These are phyloP conservation scores for Catunica adiposa DNA, from an alignment of 2,329 filamentous ascomycete species.

Conservation along the genomic window DNA sequence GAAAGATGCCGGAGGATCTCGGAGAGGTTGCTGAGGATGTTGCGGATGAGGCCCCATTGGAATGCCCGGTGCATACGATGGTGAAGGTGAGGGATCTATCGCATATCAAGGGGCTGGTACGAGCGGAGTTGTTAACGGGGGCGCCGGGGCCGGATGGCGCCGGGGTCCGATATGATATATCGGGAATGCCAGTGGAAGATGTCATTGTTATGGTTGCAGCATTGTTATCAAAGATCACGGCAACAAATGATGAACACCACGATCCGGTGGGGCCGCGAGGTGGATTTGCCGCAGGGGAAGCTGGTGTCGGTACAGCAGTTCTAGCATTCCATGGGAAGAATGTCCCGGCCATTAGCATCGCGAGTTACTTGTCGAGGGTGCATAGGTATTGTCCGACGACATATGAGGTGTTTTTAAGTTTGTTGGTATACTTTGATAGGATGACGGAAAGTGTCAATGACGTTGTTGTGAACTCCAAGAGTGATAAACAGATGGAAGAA, in stretches of 20 bases:
- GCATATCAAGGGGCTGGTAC: constrained; percentile 79
- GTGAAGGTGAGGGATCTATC: constrained; percentile 49
- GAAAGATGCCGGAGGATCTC: too few relatives aligned
- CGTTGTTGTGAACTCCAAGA: constrained; percentile 25
- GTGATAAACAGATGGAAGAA: constrained; percentile 28
- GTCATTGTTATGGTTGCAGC: constrained; percentile 99
- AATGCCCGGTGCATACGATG: too few relatives aligned
- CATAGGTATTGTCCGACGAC: constrained; percentile 98
- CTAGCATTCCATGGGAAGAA: constrained; percentile 97
- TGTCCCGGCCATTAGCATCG: constrained; percentile 87
- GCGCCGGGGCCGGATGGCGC: constrained; percentile 12
- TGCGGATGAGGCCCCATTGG: too few relatives aligned
- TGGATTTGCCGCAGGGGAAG: not conserved
- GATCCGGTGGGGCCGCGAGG: constrained; percentile 44
- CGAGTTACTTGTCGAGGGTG: constrained; percentile 88
- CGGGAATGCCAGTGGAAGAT: constrained; percentile 89
- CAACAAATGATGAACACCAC: constrained; percentile 88
- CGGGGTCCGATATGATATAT: constrained; percentile 67
- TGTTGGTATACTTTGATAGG: constrained; percentile 93
- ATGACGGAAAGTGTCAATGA: constrained; percentile 93
- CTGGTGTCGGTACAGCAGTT: constrained; percentile 42
- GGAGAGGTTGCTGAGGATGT: too few relatives aligned
- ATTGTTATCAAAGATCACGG: constrained; percentile 89
- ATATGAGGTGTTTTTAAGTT: constrained; percentile 89
- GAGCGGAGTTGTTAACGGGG: constrained; percentile 52